Base-by-base conservation (phyloP, 2,329 filamentous ascomycete genomes). In the Fusarium buharicum region DNA sequence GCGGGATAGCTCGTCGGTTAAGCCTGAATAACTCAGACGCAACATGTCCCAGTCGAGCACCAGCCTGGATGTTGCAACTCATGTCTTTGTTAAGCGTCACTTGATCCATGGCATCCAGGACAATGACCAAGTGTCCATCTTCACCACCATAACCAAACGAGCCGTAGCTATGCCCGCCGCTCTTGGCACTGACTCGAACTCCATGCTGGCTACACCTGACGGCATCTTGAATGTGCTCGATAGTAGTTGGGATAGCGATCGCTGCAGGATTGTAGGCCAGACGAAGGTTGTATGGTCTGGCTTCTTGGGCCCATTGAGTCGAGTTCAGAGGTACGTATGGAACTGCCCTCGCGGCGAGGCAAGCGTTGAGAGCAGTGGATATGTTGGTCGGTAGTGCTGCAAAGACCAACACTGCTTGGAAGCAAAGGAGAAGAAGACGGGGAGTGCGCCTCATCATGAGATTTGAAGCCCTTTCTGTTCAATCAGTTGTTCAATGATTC, bases 141-240 rank as follows among this genome's bases (percentile, higher is more conserved):
- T 74, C 70, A 4, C 78, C 78, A 1, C 78, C 78, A 11, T 74
- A 73, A 56, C 80, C 80, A 50, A 78, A 82, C 34, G 81, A 83
- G 0, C 74, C 84, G 69, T 84, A 86, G 36, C 78, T 81, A 66
- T 86, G 83, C 0, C 83, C 84, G 12, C 84, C 84, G 33, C 78
- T 77, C 56, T 79, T 80, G 4, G 82, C 75, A 38, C 82, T 82
- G 3, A 86, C 80, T 43, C 82, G 81, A 22, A 82, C 71, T 11
- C 72, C 72, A 38, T 71, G 59, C 20, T 76, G 64, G 1, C 69
- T 67, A 53, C 82, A 85, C 37, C 72, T 70, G 13, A 86, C 76
- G 4, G 82, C 77, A 4, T 72, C 73, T 6, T 79, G 72, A 14
- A 85, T 75, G 9, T 84, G 76, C 6, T 74, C 59, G 1, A 74